Evolutionary conservation across 2,329 filamentous ascomycete genomes (phyloP).

Genomic region (Colletotrichum sojae): DNA sequence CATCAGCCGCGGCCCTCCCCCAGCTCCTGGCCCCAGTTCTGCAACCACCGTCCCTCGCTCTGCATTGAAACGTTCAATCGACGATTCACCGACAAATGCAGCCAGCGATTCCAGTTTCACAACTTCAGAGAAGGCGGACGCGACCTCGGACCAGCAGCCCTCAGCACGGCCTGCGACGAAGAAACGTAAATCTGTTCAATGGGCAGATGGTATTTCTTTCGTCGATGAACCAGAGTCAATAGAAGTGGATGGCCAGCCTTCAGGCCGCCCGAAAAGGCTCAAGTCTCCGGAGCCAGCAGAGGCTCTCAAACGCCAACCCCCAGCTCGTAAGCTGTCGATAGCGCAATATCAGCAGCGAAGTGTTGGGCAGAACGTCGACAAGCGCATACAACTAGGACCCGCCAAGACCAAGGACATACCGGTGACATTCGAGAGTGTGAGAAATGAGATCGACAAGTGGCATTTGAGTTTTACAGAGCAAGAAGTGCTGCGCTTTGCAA

Average conservation of each 20-base stretch:
- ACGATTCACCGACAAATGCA: conserved; percentile 1
- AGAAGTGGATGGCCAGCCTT: conserved; percentile 36
- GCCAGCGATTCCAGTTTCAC: conserved; percentile 28
- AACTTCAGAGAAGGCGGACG: background rate
- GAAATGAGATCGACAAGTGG: conserved; percentile 44
- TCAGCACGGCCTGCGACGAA: conserved; percentile 25
- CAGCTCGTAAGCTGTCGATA: conserved; percentile 28
- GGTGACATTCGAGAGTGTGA: conserved; percentile 38
- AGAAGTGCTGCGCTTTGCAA: conserved; percentile 51
- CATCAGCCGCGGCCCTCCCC: conserved; percentile 45
- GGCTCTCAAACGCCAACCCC: background rate
- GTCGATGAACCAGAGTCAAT: conserved; percentile 45
- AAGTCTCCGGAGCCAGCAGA: conserved; percentile 19
- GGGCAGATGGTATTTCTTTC: conserved; percentile 47
- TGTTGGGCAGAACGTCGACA: conserved; percentile 21
- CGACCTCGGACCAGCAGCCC: background rate
- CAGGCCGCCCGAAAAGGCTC: conserved; percentile 18
- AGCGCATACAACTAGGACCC: conserved; percentile 32
- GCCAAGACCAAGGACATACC: conserved; percentile 18
- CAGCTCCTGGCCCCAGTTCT: background rate
- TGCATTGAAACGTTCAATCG: conserved; percentile 19
- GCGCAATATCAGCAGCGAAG: conserved; percentile 30
- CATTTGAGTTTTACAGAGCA: conserved; percentile 45
- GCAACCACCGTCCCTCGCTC: conserved; percentile 4
- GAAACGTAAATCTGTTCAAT: conserved; percentile 48